These are phyloP conservation scores for Circinella minor DNA, from an alignment of 371 early-diverging fungal genomes.

Conservation along the genomic window DNA sequence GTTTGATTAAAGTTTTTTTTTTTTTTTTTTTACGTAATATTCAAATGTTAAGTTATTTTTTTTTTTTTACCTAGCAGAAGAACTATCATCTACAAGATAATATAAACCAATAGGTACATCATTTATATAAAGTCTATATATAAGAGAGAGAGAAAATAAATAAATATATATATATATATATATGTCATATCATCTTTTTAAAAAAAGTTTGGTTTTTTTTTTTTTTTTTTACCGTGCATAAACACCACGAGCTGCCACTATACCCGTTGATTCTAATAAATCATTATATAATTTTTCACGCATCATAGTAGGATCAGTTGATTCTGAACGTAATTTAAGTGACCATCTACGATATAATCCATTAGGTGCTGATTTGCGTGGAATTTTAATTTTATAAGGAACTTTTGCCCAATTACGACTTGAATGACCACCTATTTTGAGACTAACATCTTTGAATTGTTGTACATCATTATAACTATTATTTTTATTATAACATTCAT, in stretches of 20 bases:
- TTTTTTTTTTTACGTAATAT: too few relatives aligned
- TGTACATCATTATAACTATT: constrained; percentile 28
- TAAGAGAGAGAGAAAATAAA: neutral
- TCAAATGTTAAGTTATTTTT: too few relatives aligned
- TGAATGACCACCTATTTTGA: constrained; percentile 48
- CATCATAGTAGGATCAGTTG: constrained; percentile 47
- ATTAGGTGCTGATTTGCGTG: constrained; percentile 14
- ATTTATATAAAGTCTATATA: constrained; percentile 39
- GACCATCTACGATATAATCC: constrained; percentile 35
- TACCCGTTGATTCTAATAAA: constrained; percentile 40
- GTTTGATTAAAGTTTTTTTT: too few relatives aligned
- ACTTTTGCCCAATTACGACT: constrained; percentile 44
- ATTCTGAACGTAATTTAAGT: constrained; percentile 41
- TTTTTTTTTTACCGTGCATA: constrained; percentile 29
- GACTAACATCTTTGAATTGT: constrained; percentile 31
- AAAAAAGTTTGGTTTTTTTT: neutral
- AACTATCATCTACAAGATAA: constrained; percentile 43
- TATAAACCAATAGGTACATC: constrained; percentile 40
- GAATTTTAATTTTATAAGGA: constrained; percentile 45
- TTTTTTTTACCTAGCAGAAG: constrained; percentile 20
- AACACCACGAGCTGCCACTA: constrained; percentile 41
- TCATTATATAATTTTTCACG: constrained; percentile 50
- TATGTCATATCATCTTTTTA: neutral
- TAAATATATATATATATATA: too few relatives aligned
- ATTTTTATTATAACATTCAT: too few relatives aligned